Conservation (phyloP, 768 basidiomycete species). For the Hericium erinaceus region DNA sequence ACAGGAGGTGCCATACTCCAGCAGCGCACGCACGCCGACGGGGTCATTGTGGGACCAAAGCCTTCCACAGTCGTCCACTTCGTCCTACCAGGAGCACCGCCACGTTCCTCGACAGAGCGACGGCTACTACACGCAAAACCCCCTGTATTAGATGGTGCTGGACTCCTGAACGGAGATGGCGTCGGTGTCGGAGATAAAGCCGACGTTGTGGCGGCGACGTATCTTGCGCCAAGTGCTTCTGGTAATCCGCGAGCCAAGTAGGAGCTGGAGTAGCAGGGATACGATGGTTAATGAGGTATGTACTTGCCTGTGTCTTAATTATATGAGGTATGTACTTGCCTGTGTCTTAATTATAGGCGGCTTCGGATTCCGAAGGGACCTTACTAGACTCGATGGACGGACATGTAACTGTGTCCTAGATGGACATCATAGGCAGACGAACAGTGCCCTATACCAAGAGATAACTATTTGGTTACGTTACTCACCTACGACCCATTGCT, state of each 20-base stretch:
- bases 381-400: too few species aligned
- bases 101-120: not conserved
- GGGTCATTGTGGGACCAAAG: not conserved
- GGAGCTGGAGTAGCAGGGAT: too few species aligned
- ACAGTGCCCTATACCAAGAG: not conserved
- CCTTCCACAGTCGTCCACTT: not conserved
- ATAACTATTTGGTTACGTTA: not conserved
- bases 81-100: not conserved
- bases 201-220: not conserved
- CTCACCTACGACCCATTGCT: not conserved
- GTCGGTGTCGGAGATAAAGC: not conserved
- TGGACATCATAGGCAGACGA: not conserved
- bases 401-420: not conserved
- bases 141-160: not conserved
- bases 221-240: too few species aligned
- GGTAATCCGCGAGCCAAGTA: too few species aligned
- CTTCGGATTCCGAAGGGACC: too few species aligned
- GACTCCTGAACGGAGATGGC: too few species aligned
- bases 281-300: too few species aligned
- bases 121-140: not conserved
- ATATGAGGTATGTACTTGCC: too few species aligned
- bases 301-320: too few species aligned
- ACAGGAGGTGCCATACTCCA: not conserved
- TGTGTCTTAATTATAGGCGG: too few species aligned
- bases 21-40: not conserved